Evolutionary conservation across 2,329 filamentous ascomycete species (phyloP).

Genomic region (Hypoxylon sp.): DNA sequence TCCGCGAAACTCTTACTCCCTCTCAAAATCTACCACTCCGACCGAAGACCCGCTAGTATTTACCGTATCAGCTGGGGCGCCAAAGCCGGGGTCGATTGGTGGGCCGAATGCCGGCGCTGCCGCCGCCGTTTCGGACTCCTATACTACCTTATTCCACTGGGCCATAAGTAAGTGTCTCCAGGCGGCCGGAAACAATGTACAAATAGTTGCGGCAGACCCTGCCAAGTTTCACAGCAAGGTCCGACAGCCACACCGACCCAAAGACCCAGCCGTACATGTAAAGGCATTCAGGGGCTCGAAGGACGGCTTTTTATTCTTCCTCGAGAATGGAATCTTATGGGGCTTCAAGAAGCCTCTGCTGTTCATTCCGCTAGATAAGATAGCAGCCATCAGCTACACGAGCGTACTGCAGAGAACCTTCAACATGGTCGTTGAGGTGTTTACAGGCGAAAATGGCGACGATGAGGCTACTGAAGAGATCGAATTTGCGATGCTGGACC

Average conservation of each 20-base stretch:
- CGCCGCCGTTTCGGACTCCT: conserved; percentile 67
- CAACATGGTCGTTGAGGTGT: conserved; percentile 73
- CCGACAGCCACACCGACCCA: conserved; percentile 68
- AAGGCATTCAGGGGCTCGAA: conserved; percentile 75
- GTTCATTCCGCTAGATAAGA: conserved; percentile 71
- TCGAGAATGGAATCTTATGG: conserved; percentile 75
- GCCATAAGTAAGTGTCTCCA: conserved; percentile 66
- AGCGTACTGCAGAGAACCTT: conserved; percentile 76
- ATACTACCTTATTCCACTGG: conserved; percentile 71
- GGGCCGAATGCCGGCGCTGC: conserved; percentile 64
- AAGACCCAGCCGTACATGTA: conserved; percentile 73
- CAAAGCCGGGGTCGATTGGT: conserved; percentile 68
- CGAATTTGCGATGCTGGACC: conserved; percentile 77
- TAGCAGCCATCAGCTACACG: conserved; percentile 74
- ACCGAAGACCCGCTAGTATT: conserved; percentile 71
- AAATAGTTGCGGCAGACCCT: conserved; percentile 65
- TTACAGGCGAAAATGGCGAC: conserved; percentile 54
- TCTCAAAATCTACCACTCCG: conserved; percentile 58
- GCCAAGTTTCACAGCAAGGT: conserved; percentile 68
- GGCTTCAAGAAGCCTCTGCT: conserved; percentile 77
- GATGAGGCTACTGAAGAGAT: conserved; percentile 68
- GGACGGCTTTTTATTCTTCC: conserved; percentile 75
- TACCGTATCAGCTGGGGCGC: conserved; percentile 69
- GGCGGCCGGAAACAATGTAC: conserved; percentile 59
- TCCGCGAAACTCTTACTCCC: conserved; percentile 65